phyloP scores from a whole-genome alignment of 352 stramenopile species.

The Phytopythium aichiense region DNA sequence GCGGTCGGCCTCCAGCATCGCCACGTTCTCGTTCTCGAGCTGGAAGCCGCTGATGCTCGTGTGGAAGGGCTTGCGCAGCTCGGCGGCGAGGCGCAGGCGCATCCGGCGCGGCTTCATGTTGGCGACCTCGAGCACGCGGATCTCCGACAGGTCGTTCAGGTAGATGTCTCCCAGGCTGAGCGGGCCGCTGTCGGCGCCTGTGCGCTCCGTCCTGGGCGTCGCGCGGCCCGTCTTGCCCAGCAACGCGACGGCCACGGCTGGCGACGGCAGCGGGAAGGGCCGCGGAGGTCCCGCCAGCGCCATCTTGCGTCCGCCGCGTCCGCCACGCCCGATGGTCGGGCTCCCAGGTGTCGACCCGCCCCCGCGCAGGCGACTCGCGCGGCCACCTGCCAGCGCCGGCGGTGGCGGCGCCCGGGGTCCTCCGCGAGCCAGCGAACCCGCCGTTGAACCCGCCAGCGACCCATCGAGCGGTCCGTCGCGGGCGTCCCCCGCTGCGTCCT shows the following conservation, averaged over 20 bases:
- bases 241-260: constrained; percentile 44
- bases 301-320: constrained; percentile 4
- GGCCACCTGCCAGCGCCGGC: background rate
- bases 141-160: constrained; percentile 82
- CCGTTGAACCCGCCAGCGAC: too few species aligned
- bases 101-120: constrained; percentile 55
- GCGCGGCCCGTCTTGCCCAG: constrained; percentile 59
- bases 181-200: constrained; percentile 39
- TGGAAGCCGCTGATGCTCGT: constrained; percentile 75
- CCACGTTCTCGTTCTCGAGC: constrained; percentile 86
- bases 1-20: constrained; percentile 40
- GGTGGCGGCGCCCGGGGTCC: background rate
- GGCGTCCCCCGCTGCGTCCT: background rate
- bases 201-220: constrained; percentile 8
- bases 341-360: constrained; percentile 3
- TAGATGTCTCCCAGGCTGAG: constrained; percentile 81
- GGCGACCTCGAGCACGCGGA: constrained; percentile 76
- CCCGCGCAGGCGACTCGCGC: background rate
- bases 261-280: constrained; percentile 19
- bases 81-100: constrained; percentile 58
- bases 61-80: constrained; percentile 84
- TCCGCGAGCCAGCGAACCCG: background rate
- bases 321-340: constrained; percentile 7
- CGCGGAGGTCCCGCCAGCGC: background rate
- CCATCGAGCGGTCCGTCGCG: background rate